Conservation (phyloP, 768 basidiomycete genomes). For the Wakefieldia striispora region DNA sequence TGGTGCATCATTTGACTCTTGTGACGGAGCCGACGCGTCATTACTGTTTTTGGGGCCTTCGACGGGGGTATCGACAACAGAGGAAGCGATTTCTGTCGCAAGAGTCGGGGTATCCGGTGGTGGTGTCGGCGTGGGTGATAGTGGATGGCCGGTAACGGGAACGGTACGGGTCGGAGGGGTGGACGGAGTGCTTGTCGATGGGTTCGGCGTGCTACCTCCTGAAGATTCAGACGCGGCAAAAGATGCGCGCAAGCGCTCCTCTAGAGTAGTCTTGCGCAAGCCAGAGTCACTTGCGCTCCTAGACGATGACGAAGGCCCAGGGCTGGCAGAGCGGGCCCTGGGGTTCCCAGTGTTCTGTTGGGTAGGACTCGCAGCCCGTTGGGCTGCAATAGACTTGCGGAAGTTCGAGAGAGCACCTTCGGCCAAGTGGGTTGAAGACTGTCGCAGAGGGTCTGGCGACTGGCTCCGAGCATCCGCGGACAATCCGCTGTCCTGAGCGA, state of each 20-base stretch:
- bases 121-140: constrained; percentile 44
- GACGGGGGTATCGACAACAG: neutral
- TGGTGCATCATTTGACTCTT: neutral
- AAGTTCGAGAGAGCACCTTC: constrained; percentile 60
- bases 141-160: constrained; percentile 31
- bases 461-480: constrained; percentile 35
- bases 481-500: constrained; percentile 37
- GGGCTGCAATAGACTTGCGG: constrained; percentile 58
- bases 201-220: constrained; percentile 38
- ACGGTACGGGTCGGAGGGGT: constrained; percentile 20
- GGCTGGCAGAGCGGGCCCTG: constrained; percentile 25
- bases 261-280: constrained; percentile 57
- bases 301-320: constrained; percentile 19
- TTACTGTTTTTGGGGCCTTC: constrained; percentile 1
- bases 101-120: constrained; percentile 40
- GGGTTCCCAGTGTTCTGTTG: constrained; percentile 13
- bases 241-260: constrained; percentile 72
- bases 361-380: constrained; percentile 47
- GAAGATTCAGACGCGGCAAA: constrained; percentile 59
- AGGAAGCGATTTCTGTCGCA: neutral
- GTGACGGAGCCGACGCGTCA: neutral
- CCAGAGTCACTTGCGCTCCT: constrained; percentile 21
- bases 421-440: constrained; percentile 54
- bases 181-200: constrained; percentile 44
- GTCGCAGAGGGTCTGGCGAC: constrained; percentile 33